phyloP scores from a whole-genome alignment of 2,329 filamentous ascomycete genomes.

The Ascochyta koolunga region DNA sequence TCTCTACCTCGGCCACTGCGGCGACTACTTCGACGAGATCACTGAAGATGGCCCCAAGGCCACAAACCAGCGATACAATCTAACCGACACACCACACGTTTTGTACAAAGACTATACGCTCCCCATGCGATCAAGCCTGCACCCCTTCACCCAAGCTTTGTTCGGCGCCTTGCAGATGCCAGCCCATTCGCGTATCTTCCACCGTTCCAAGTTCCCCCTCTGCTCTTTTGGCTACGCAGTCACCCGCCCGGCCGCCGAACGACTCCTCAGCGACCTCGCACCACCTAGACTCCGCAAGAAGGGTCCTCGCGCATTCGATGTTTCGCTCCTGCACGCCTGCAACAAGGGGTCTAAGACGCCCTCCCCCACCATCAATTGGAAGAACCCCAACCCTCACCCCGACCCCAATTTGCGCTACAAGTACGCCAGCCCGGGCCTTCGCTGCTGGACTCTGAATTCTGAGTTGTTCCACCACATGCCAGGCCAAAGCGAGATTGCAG shows the following conservation, averaged over 20 bases:
- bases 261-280: conserved; percentile 49
- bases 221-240: conserved; percentile 55
- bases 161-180: conserved; percentile 46
- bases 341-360: conserved; percentile 39
- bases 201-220: conserved; percentile 51
- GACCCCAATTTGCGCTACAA: conserved; percentile 30
- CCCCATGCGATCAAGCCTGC: conserved; percentile 44
- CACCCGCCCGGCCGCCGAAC: conserved; percentile 48
- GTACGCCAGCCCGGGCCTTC: conserved; percentile 44
- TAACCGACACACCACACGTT: conserved; percentile 42
- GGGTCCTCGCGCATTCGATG: conserved; percentile 50
- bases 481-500: conserved; percentile 47
- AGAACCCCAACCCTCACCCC: conserved; percentile 29
- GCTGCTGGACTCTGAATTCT: conserved; percentile 53
- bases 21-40: conserved; percentile 49
- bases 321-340: conserved; percentile 52
- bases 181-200: conserved; percentile 46
- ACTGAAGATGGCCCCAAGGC: conserved; percentile 35
- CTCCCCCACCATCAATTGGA: conserved; percentile 32
- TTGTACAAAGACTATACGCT: conserved; percentile 48
- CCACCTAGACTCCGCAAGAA: conserved; percentile 34
- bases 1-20: conserved; percentile 54
- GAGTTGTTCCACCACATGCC: conserved; percentile 55
- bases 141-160: conserved; percentile 49
- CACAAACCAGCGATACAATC: conserved; percentile 33